A percentile compares a stretch with the other conserved stretches of the same genome.
Conservation (phyloP, 1,139 yeast species). For the Geotrichum histeridarum region DNA sequence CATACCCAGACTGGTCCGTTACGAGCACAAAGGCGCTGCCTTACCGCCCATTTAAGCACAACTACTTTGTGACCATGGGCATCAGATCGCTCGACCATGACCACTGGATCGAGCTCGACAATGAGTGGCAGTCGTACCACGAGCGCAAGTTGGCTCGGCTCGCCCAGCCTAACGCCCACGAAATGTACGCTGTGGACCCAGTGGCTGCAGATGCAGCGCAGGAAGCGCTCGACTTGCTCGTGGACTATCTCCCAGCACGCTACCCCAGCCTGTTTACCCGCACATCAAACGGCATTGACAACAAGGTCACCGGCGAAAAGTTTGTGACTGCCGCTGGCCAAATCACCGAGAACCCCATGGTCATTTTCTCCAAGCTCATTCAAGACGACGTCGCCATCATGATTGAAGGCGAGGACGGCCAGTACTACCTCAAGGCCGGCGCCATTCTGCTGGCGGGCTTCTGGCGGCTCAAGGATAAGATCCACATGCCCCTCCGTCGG, state of each 20-base stretch:
- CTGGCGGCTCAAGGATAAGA: constrained; percentile 59
- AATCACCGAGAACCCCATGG: constrained; percentile 51
- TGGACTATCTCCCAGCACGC: constrained; percentile 50
- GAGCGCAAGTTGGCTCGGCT: constrained; percentile 48
- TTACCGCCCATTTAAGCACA: constrained; percentile 58
- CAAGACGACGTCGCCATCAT: constrained; percentile 67
- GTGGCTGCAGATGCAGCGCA: constrained; percentile 53
- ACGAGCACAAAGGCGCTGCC: constrained; percentile 51
- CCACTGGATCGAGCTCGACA: constrained; percentile 62
- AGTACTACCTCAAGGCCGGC: constrained; percentile 54
- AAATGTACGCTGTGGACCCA: constrained; percentile 49
- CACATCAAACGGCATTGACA: constrained; percentile 43
- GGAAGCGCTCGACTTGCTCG: constrained; percentile 52
- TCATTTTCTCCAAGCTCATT: constrained; percentile 52
- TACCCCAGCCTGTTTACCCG: constrained; percentile 51
- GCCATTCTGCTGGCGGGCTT: constrained; percentile 51
- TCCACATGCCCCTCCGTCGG: constrained; percentile 44
- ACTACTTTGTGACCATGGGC: constrained; percentile 40
- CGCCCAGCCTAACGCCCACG: constrained; percentile 41
- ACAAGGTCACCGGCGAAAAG: constrained; percentile 50
- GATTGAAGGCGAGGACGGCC: constrained; percentile 55
- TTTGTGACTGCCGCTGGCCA: constrained; percentile 38
- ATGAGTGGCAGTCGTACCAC: constrained; percentile 56
- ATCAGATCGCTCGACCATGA: constrained; percentile 44
- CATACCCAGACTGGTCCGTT: constrained; percentile 49